Conservation (phyloP, 2,329 filamentous ascomycete species). For the Pestalotiopsis sp. region DNA sequence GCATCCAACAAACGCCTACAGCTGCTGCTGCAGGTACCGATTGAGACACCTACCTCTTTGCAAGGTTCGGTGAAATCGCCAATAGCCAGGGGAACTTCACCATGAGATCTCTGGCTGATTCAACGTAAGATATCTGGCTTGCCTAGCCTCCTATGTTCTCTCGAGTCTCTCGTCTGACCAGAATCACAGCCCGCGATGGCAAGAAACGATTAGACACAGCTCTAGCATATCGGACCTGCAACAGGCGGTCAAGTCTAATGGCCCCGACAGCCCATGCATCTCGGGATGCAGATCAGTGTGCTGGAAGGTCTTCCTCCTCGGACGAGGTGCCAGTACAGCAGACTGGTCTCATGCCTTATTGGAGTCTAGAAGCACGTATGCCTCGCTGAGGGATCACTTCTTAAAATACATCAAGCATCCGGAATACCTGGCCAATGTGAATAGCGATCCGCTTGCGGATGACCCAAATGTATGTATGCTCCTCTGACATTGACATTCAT, state of each 20-base stretch:
- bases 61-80: background rate
- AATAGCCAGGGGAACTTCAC: background rate
- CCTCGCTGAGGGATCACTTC: constrained; percentile 70
- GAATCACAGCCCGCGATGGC: constrained; percentile 63
- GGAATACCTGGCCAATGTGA: constrained; percentile 70
- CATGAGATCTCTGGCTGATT: background rate
- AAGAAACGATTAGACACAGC: constrained; percentile 59
- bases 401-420: constrained; percentile 82
- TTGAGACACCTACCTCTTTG: background rate
- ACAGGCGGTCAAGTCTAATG: constrained; percentile 62
- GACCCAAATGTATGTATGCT: constrained; percentile 54
- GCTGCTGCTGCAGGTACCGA: constrained; percentile 4
- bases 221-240: constrained; percentile 62
- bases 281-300: constrained; percentile 81
- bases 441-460: constrained; percentile 82
- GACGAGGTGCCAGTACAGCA: constrained; percentile 62
- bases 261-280: constrained; percentile 62
- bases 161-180: background rate
- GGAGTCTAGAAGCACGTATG: constrained; percentile 73
- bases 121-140: constrained; percentile 31
- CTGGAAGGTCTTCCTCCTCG: constrained; percentile 91
- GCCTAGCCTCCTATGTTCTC: background rate
- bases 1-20: background rate
- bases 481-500: background rate
- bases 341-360: constrained; percentile 69